Evolutionary conservation across 2,329 filamentous ascomycete genomes (phyloP), one percentile per base, ranked within the genome.

Genomic region (Thielaviopsis populi): DNA sequence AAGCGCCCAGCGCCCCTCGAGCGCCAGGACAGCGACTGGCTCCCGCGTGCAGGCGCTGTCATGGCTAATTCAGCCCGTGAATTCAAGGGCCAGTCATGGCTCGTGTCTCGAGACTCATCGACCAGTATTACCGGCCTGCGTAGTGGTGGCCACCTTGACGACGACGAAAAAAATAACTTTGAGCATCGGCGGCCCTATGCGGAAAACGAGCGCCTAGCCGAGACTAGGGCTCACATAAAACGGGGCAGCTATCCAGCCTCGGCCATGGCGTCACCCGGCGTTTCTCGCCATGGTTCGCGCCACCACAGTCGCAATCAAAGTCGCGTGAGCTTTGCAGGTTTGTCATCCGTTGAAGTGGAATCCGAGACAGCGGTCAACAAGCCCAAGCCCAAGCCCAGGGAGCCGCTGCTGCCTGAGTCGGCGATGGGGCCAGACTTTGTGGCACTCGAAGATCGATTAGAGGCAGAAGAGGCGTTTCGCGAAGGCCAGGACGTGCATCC

Each of bases 71-170:
- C 84, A 70, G 77, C 83, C 19, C 77, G 84, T 64, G 85, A 88
- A 70, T 84, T 77, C 69, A 87, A 87, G 72, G 85, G 85, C 15
- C 84, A 88, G 72, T 75, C 80, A 15, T 88, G 85, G 85, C 78
- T 88, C 22, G 76, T 82, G n/a, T 82, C 83, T 27, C 78, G 83
- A 58, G 82, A 80, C 63, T 85, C 83, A 70, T 85, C 83, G 1
- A 87, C 83, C 8, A 85, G 80, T 69, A 76, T 87, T 19, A 74
- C 78, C 0, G 80, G 77, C 27, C 72, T 79, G 70, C 75, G 73
- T 7, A 78, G 81, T 41, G 75, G 75, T 2, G 80, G 82, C 3
- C 80, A 83, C 46, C 40, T 58, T 46, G 37, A 63, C 33, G 61
- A 66, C n/a, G 43, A 50, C 30, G 79, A 80, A 66, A 77, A 75